These are phyloP conservation scores for Malus domestica DNA, from an alignment of 306 rosid species.

Conservation along the genomic window ASM211411v1 NC_041803.1:53652001-53652500, in stretches of 20 bases:
- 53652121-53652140: slow-evolving; percentile 5
- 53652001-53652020: neutral
- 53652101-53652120: slow-evolving; percentile 4
- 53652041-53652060: neutral
- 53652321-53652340: neutral
- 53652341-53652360: neutral
- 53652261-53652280: neutral
- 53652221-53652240: slow-evolving; percentile 9
- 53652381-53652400: neutral
- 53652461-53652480: neutral
- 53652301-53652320: neutral
- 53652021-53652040: neutral
- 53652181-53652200: neutral
- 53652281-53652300: neutral
- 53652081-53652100: slow-evolving; percentile 4
- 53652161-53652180: slow-evolving; percentile 1
- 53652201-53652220: neutral
- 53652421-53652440: neutral
- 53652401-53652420: neutral
- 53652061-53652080: slow-evolving; percentile 11
- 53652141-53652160: neutral
- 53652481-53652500: neutral
- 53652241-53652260: slow-evolving; percentile 7
- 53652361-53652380: neutral
- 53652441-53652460: neutral